Conservation (phyloP, 1,139 yeast genomes). For the Kodamaea fungicola region DNA sequence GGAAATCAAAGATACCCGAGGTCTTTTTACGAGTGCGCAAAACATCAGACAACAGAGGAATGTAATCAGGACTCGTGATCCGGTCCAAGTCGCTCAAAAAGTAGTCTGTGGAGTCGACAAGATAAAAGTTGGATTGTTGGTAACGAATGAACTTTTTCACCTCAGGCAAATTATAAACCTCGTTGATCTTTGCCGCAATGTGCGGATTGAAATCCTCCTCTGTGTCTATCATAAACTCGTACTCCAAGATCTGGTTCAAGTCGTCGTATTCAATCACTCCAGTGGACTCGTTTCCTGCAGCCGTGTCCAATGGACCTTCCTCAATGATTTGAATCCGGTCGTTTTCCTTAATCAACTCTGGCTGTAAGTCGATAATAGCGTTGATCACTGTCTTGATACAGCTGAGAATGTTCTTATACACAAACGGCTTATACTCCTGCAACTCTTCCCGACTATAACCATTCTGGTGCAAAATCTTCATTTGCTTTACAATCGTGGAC, state of each 20-base stretch:
- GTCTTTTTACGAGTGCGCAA: slow-evolving; percentile 88
- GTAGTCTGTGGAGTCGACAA: slow-evolving; percentile 84
- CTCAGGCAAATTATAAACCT: slow-evolving; percentile 53
- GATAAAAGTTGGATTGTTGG: slow-evolving; percentile 71
- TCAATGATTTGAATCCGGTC: slow-evolving; percentile 9
- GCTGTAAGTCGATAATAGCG: slow-evolving; percentile 51
- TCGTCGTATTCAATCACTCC: slow-evolving; percentile 35
- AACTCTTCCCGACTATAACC: slow-evolving; percentile 66
- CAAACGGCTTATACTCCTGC: slow-evolving; percentile 64
- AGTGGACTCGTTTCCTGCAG: not conserved
- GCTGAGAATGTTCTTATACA: slow-evolving; percentile 63
- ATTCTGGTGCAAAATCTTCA: slow-evolving; percentile 68
- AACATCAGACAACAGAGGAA: slow-evolving; percentile 75
- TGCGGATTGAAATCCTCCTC: slow-evolving; percentile 42
- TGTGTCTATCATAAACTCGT: slow-evolving; percentile 48
- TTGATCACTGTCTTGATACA: slow-evolving; percentile 60
- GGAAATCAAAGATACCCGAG: slow-evolving; percentile 84
- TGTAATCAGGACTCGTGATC: slow-evolving; percentile 56
- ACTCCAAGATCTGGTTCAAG: slow-evolving; percentile 44
- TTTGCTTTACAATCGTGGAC: slow-evolving; percentile 71
- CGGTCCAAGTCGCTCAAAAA: slow-evolving; percentile 68
- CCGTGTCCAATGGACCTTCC: slow-evolving; percentile 5
- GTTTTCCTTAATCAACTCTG: slow-evolving; percentile 43
- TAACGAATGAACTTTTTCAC: slow-evolving; percentile 56
- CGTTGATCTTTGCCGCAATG: slow-evolving; percentile 43